phyloP scores from a whole-genome alignment of 257 asterid genomes.

The Nicotiana obtusifolia region DNA sequence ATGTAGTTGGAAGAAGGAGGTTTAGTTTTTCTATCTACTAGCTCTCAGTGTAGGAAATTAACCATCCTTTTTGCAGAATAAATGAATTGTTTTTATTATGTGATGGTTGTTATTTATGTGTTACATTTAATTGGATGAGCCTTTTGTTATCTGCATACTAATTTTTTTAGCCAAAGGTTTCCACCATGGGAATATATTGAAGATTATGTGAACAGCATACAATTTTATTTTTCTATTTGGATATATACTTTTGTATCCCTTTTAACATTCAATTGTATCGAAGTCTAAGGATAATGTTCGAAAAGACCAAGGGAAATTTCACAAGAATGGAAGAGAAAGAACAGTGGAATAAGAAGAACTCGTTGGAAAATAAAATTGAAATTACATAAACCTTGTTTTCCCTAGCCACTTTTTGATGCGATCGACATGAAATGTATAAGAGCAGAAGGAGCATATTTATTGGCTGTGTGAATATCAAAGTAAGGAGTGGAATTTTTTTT shows the following conservation, averaged over 20 bases:
- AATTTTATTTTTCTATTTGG: neutral
- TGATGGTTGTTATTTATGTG: neutral
- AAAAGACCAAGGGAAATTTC: neutral
- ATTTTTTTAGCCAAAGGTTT: neutral
- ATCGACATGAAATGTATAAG: no score
- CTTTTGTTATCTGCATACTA: neutral
- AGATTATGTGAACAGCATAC: neutral
- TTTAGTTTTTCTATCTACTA: neutral
- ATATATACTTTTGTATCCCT: neutral
- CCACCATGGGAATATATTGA: no score
- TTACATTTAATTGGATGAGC: neutral
- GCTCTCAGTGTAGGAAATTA: neutral
- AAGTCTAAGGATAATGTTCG: neutral
- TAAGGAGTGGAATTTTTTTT: no score
- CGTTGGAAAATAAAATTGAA: no score
- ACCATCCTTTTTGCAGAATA: neutral
- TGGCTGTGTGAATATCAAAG: no score
- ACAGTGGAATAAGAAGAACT: neutral
- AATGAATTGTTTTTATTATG: neutral
- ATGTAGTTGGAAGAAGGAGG: neutral
- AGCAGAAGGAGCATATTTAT: no score
- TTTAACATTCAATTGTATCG: neutral
- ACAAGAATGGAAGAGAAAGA: no score
- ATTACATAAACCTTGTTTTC: no score
- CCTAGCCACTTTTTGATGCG: no score